Conservation (phyloP, 2,329 filamentous ascomycete genomes). For the Arthrobotrys musiformis region DNA sequence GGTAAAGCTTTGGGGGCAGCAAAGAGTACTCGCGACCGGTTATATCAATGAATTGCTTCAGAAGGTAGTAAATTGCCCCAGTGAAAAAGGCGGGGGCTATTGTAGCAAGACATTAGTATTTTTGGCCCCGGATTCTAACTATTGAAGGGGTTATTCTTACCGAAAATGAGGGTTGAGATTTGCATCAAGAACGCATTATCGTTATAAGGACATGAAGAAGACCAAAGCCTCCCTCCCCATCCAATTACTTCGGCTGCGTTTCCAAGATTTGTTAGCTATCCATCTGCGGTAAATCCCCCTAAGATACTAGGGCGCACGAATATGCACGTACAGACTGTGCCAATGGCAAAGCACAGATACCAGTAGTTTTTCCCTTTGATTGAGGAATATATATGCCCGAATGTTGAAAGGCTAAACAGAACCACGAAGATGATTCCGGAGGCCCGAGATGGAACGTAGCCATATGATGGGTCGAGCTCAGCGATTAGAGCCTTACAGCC, state of each 20-base stretch:
- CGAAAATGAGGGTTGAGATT: slow-evolving; percentile 65
- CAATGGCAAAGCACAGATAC: slow-evolving; percentile 50
- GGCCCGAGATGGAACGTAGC: slow-evolving; percentile 37
- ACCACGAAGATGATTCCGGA: slow-evolving; percentile 44
- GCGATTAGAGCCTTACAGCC: slow-evolving; percentile 31
- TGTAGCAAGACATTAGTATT: slow-evolving; percentile 20
- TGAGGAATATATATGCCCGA: slow-evolving; percentile 41
- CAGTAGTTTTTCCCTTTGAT: slow-evolving; percentile 46
- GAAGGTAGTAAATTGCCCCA: slow-evolving; percentile 67
- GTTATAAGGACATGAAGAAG: slow-evolving; percentile 67
- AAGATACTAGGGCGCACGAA: no score
- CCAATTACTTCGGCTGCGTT: slow-evolving; percentile 65
- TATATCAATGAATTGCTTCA: slow-evolving; percentile 65
- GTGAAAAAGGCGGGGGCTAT: slow-evolving; percentile 66
- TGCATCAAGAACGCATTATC: slow-evolving; percentile 67
- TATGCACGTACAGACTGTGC: slow-evolving; percentile 36
- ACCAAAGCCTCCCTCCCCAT: slow-evolving; percentile 67
- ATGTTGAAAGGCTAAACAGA: slow-evolving; percentile 33
- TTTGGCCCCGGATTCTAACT: neutral
- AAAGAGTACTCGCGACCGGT: slow-evolving; percentile 65
- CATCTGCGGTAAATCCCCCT: neutral
- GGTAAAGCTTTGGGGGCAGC: slow-evolving; percentile 64
- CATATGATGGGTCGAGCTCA: slow-evolving; percentile 22
- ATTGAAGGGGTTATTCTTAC: slow-evolving; percentile 28
- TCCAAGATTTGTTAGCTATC: neutral